Evolutionary conservation across 78 protist species (phyloP).

Genomic region (Planoprotostelium fungivorum): DNA sequence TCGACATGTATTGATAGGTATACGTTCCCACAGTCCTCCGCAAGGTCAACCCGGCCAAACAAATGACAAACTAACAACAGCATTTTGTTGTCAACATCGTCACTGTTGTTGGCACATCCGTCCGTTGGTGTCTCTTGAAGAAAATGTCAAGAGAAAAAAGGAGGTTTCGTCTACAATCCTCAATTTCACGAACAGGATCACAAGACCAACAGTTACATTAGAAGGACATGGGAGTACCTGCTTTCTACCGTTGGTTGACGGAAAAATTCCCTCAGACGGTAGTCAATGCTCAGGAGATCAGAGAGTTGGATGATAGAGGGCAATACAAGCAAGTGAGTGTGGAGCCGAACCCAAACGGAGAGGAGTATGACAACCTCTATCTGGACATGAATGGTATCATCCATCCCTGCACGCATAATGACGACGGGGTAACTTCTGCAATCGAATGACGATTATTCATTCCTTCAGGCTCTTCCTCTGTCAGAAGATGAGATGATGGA

Average conservation of each 20-base stretch:
- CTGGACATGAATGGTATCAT: constrained; percentile 97
- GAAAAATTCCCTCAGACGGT: constrained; percentile 70
- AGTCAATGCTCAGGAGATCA: constrained; percentile 22
- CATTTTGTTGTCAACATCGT: no score
- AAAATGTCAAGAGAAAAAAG: no score
- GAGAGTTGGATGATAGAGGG: constrained; percentile 26
- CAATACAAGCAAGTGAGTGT: constrained; percentile 2
- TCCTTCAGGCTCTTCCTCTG: not conserved
- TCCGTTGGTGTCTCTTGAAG: no score
- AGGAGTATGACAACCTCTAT: constrained; percentile 89
- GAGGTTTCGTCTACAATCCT: no score
- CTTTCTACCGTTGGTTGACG: constrained; percentile 86
- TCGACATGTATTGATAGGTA: no score
- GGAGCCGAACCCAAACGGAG: constrained; percentile 92
- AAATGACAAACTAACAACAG: no score
- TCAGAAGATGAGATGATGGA: constrained; percentile 69
- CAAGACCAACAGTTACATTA: no score
- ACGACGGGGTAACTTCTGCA: constrained; percentile 15
- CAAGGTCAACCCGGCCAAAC: no score
- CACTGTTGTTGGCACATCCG: no score
- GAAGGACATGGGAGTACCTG: constrained; percentile 88
- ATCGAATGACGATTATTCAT: not conserved
- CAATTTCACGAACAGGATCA: no score
- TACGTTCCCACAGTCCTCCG: no score
- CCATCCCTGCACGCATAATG: constrained; percentile 91